These are phyloP conservation scores for Calocybe gangraenosa DNA, from an alignment of 768 basidiomycete species.

Conservation along the genomic window DNA sequence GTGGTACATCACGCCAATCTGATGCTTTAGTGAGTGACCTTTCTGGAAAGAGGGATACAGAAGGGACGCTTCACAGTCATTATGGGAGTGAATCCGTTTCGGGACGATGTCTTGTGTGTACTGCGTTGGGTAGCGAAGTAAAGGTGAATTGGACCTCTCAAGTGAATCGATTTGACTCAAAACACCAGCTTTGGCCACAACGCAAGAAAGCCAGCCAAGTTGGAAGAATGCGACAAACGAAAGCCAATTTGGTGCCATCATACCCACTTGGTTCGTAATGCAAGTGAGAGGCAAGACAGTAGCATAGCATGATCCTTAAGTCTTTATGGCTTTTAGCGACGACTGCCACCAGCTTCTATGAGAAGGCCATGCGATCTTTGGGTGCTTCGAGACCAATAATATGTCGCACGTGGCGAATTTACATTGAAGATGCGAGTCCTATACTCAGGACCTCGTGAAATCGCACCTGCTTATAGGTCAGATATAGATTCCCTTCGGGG, in stretches of 20 bases:
- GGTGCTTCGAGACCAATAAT: background rate
- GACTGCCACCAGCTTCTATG: background rate
- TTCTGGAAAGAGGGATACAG: background rate
- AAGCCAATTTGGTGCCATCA: background rate
- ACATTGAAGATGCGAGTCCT: no score
- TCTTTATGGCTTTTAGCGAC: no score
- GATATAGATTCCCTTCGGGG: no score
- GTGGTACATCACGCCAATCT: constrained; percentile 53
- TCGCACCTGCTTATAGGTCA: no score
- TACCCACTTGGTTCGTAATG: background rate
- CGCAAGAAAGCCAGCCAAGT: constrained; percentile 4
- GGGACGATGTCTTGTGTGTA: constrained; percentile 45
- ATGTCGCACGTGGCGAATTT: background rate
- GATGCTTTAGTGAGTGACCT: background rate
- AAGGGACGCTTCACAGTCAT: constrained; percentile 41
- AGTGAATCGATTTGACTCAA: constrained; percentile 18
- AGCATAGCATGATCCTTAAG: no score
- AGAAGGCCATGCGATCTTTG: background rate
- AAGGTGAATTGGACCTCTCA: constrained; percentile 30
- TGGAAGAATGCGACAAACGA: constrained; percentile 2
- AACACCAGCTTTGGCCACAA: constrained; percentile 11
- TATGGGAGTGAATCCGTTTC: constrained; percentile 50
- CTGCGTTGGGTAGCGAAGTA: constrained; percentile 41
- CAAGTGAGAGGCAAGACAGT: no score
- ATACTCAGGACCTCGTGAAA: no score